A percentile compares a stretch with the other conserved stretches of the same genome.
phyloP scores from a whole-genome alignment of 2,329 filamentous ascomycete genomes.

The Ilyonectria destructans region DNA sequence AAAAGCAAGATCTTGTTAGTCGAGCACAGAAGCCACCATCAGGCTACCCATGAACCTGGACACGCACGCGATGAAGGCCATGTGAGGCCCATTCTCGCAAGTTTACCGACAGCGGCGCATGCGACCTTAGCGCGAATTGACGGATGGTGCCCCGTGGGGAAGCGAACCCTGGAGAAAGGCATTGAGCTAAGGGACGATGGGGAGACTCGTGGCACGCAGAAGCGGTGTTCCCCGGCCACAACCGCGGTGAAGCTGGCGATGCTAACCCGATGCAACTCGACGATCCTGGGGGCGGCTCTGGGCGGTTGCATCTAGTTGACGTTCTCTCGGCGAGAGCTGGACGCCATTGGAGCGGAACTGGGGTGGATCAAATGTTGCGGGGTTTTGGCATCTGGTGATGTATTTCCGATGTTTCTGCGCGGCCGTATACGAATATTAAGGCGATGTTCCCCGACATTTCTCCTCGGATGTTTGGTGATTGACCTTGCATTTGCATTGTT shows the following conservation, averaged over 20 bases:
- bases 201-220: not conserved
- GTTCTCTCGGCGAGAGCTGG: not conserved
- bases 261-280: not conserved
- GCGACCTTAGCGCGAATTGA: slow-evolving; percentile 18
- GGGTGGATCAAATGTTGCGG: slow-evolving; percentile 18
- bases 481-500: not conserved
- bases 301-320: not conserved
- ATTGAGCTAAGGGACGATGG: not conserved
- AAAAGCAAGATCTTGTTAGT: not conserved
- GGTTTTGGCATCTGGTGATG: slow-evolving; percentile 12
- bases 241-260: not conserved
- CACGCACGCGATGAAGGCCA: slow-evolving; percentile 8
- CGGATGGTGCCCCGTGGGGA: slow-evolving; percentile 29
- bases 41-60: slow-evolving; percentile 6
- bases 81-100: slow-evolving; percentile 3
- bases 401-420: slow-evolving; percentile 47
- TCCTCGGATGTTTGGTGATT: slow-evolving; percentile 34
- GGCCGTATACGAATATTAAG: slow-evolving; percentile 3
- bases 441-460: slow-evolving; percentile 40
- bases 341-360: slow-evolving; percentile 25
- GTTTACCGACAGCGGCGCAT: slow-evolving; percentile 18
- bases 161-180: not conserved
- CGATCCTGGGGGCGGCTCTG: slow-evolving; percentile 8
- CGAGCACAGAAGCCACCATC: not conserved
- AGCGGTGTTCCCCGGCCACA: slow-evolving; percentile 12